Base-by-base conservation (phyloP, 768 basidiomycete genomes). In the Calocera viscosa region DNA sequence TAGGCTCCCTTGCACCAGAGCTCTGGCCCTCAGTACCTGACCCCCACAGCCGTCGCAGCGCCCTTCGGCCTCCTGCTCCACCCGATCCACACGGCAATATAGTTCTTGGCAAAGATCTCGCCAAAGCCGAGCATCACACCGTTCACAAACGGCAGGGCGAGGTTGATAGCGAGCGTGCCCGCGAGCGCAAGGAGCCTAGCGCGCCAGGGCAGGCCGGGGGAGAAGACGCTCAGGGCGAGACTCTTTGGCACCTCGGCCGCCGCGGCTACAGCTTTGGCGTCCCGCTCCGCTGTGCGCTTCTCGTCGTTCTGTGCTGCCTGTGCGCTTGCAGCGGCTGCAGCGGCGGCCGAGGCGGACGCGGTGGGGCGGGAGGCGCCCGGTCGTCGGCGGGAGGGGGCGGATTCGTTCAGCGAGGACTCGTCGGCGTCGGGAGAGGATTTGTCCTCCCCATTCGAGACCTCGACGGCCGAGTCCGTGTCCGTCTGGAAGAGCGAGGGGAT, bases 51-150 rank as follows among this genome's bases (percentile, higher is more conserved):
- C n/a, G 69, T 68, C 11, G 66, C 49, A 24, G 65, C 32, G 32
- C 67, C 49, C 28, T 66, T 65, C 17, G 69, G 65, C 24, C 69
- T 53, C 26, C 68, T 66, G 22, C 53, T 60, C 71, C 73, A 72
- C 16, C 76, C 76, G 67, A 76, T 71, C 26, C 72, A 73, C 14
- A 72, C 73, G 41, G 71, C 74, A 60, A 78, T 64, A 63, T 76
- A 69, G 65, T 75, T 74, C 67, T 75, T 71, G 1, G 77, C 92
- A 73, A 94, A 92, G 64, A 95, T 89, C 76, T 95, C 93, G 41
- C 92, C 92, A 73, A 94, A 94, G n/a, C 92, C 92, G 64, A 94
- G 84, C 92, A 95, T 95, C 67, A 95, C 89, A 22, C 92, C 93
- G 70, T 94, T 95, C 10, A 95, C 82, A 75, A 95, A 95, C 0